phyloP scores from a whole-genome alignment of 192 early-diverging fungal genomes.

The Podila epigama region DNA sequence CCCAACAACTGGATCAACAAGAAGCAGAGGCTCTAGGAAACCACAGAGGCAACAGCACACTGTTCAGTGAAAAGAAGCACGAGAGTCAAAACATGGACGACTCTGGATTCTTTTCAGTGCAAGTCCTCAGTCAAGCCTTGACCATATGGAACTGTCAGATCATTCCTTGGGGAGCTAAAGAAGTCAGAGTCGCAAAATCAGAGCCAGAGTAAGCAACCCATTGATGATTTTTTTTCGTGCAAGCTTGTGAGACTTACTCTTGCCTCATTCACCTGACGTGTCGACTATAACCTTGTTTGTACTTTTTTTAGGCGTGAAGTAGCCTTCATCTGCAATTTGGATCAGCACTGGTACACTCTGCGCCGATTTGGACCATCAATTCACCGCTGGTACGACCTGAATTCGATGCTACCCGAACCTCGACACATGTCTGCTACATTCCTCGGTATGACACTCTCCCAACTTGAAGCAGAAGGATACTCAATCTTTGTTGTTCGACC shows the following conservation, averaged over 20 bases:
- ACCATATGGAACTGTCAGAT: constrained; percentile 59
- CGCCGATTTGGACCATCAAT: constrained; percentile 69
- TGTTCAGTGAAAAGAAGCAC: background rate
- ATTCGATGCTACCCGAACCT: constrained; percentile 61
- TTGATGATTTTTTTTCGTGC: background rate
- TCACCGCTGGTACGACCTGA: constrained; percentile 81
- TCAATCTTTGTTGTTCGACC: constrained; percentile 53
- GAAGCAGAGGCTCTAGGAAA: constrained; percentile 60
- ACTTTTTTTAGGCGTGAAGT: constrained; percentile 47
- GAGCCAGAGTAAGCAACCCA: constrained; percentile 61
- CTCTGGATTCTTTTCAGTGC: constrained; percentile 79
- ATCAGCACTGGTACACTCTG: constrained; percentile 68
- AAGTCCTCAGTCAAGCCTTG: constrained; percentile 54
- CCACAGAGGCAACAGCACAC: no score
- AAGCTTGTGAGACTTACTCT: no score
- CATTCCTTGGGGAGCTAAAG: constrained; percentile 59
- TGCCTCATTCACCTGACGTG: background rate
- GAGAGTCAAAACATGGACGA: constrained; percentile 65
- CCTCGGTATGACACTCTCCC: constrained; percentile 61
- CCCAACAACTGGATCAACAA: constrained; percentile 66
- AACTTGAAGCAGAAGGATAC: constrained; percentile 55
- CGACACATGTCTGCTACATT: constrained; percentile 74
- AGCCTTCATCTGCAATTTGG: constrained; percentile 80
- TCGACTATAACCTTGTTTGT: background rate
- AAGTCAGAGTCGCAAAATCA: constrained; percentile 47